Base-by-base conservation (phyloP, 2,329 filamentous ascomycete genomes). In the Pyricularia sp. region DNA sequence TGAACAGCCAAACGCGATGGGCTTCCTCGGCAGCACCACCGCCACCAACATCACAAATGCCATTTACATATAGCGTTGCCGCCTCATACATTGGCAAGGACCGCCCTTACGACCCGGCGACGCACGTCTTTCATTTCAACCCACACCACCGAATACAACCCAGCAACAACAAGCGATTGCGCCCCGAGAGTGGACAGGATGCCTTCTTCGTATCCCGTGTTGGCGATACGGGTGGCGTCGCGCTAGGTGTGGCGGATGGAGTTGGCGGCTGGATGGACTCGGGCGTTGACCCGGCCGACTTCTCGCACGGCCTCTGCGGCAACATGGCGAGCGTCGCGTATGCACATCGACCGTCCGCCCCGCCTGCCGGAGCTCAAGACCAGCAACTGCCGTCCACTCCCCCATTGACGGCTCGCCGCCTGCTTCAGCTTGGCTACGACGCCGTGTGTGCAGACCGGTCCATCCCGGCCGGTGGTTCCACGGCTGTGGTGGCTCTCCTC, bases 231-330 rank as follows among this genome's bases (percentile, higher is more conserved):
- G 85, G 88, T 55, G 84, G 88, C 59, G 86, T 97, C 12, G 92
- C 94, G 0, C 90, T 99, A 73, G 95, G 93, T 23, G 87, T 99
- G 28, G 93, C 94, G 68, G 95, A 99, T 77, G 95, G 95, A 12
- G 95, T 99, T 0, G 95, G 95, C 65, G 95, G 95, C 50, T 99
- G 95, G 94, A 88, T 91, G 71, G 92, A 97, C 74, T 94, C 91
- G 58, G 93, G 93, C 64, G 90, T 99, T 68, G 94, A 99, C 76
- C 94, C 95, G 10, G 93, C 93, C 31, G 92, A 97, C 79, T 98
- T 98, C 79, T 95, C 94, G 3, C 94, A 98, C 77, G 92, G 91
- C 59, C 83, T 99, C 70, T 98, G 95, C 83, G 90, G 93, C 74
- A 92, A 97, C 79, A 98, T 98, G 93, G 92, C 93, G 2, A 84